Conservation (phyloP, 75 land plant genomes). For the Adiantum capillusveneris region DNA sequence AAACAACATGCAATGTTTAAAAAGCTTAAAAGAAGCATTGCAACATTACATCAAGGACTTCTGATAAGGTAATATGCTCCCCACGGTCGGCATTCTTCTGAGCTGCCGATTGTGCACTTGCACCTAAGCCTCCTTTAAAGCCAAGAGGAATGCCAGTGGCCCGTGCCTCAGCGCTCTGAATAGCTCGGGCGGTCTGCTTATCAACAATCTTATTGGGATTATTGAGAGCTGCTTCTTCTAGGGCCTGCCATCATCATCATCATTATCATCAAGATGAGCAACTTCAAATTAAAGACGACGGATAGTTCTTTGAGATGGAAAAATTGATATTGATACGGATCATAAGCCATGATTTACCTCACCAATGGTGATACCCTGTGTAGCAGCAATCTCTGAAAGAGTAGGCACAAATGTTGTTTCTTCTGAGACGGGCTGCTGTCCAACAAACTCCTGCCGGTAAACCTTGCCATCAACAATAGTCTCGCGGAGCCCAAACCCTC, state of each 20-base stretch:
- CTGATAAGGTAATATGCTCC: neutral
- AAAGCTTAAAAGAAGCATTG: too few relatives aligned
- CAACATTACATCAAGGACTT: neutral
- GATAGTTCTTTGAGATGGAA: too few relatives aligned
- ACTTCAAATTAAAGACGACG: too few relatives aligned
- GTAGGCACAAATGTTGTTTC: slow-evolving; percentile 12
- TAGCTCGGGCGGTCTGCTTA: slow-evolving; percentile 22
- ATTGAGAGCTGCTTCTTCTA: slow-evolving; percentile 25
- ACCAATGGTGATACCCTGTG: slow-evolving; percentile 25
- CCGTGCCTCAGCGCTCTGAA: slow-evolving; percentile 31
- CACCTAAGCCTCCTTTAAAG: slow-evolving; percentile 7
- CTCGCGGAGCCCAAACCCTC: slow-evolving; percentile 16
- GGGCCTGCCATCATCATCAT: slow-evolving; percentile 10
- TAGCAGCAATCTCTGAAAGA: slow-evolving; percentile 14
- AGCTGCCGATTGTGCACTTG: slow-evolving; percentile 4
- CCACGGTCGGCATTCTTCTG: neutral
- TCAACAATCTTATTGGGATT: slow-evolving; percentile 11
- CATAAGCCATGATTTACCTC: too few relatives aligned
- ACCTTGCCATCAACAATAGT: slow-evolving; percentile 19
- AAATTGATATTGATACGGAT: too few relatives aligned
- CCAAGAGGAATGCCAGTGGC: slow-evolving; percentile 19
- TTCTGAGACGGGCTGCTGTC: slow-evolving; percentile 15
- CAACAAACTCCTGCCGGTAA: slow-evolving; percentile 9
- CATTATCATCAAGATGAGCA: neutral
- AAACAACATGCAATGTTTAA: too few relatives aligned